Evolutionary conservation across 768 basidiomycete genomes (phyloP), one percentile per base, ranked within the genome.

Genomic region (Mycena chlorophos): DNA sequence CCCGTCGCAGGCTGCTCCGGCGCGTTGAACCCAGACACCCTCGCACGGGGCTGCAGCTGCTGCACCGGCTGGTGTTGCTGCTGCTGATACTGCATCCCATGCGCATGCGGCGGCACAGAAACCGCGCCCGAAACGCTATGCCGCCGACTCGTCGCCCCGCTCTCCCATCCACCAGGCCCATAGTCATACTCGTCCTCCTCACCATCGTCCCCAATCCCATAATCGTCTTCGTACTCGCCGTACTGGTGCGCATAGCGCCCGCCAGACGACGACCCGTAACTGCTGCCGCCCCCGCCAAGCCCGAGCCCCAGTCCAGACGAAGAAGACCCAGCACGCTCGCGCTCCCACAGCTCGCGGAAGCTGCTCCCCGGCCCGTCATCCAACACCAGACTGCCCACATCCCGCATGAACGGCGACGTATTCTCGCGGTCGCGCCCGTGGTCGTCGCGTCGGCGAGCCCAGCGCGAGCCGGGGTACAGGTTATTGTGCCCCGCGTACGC

Each of bases 401-500:
- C 89, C 22, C 91, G 76, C n/a, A 89, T 82, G 67, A 94, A 93
- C 0, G 91, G 88, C 68, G 92, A 93, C 27, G 89, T 88, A 38
- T 82, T 70, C 69, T 91, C 79, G 46, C 61, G 50, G 66, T 62
- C 49, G 20, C 52, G 40, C 37, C 19, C 37, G 14, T n/a, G n/a
- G n/a, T n/a, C n/a, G n/a, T n/a, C n/a, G n/a, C n/a, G n/a, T n/a
- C n/a, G n/a, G n/a, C n/a, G n/a, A n/a, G n/a, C n/a, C n/a, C n/a
- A n/a, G n/a, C n/a, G n/a, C n/a, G 64, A 83, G 78, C 28, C 26
- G 19, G 42, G 28, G 28, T 40, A 23, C 31, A 49, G 49, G 4
- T 26, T 29, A 14, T 31, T 23, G 23, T 57, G 56, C 25, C 56
- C 56, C 5, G 45, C 45, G 13, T 57, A 52, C 26, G 55, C 55